Evolutionary conservation across 371 early-diverging fungal species (phyloP), one percentile per base, ranked within the genome.

Genomic region (Coemansia sp.): DNA sequence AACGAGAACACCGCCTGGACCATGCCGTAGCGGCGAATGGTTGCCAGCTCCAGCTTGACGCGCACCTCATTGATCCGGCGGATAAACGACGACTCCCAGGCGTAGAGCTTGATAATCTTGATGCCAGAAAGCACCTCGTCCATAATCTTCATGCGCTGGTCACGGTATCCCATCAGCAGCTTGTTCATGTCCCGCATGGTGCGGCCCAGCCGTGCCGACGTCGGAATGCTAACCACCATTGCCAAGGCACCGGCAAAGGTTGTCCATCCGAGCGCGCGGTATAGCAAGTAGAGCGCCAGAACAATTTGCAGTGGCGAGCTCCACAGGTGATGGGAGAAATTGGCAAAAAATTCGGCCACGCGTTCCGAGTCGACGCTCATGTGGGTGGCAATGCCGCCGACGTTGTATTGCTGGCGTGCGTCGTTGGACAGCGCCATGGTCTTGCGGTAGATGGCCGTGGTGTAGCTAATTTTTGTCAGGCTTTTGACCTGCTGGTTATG

Each of bases 51-150:
- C 31, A 83, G 71, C 46, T 83, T 80, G 51, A 95, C 89, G 61
- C 98, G 86, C 31, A 95, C 84, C 38, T 81, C 81, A 48, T 80
- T 74, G 31, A 95, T 68, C 63, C 83, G 72, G 67, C 87, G 70
- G 62, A 83, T 75, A 54, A 91, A 90, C 8, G 86, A 77, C 6
- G 62, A 63, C 72, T 90, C 91, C 91, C 91, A 93, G 4, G 89
- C 88, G 62, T 90, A 91, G 18, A 92, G 77, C 77, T 95, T 95
- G 77, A 95, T 90, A 36, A 94, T 93, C 68, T 92, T 92, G 69
- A 97, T 96, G 11, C 95, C 96, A 60, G 88, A 89, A 60, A 98
- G 77, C 7, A 95, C 77, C 81, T 98, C 98, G 78, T 96, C 90
- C 91, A 94, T 94, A 66, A 93, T 69, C 78, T 91, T 92, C 58